Evolutionary conservation across 2,329 filamentous ascomycete species (phyloP).

Genomic region (Cladophialophora yegresii): DNA sequence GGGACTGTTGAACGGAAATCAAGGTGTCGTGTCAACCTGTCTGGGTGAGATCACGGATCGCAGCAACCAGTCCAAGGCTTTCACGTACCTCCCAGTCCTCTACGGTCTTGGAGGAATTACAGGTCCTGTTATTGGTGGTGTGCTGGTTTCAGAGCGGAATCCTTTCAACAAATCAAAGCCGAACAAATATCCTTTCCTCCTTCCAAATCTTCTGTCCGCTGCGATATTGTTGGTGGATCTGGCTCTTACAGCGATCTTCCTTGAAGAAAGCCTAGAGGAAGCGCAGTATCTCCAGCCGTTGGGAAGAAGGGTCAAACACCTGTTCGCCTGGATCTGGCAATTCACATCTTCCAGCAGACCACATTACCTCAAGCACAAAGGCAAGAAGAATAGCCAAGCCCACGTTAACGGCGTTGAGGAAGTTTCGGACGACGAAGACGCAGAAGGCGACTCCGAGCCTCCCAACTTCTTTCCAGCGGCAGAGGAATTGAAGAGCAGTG

Average conservation of each 20-base stretch:
- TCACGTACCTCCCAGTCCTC: constrained; percentile 93
- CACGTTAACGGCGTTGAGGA: constrained; percentile 17
- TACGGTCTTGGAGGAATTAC: constrained; percentile 94
- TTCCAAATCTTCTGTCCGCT: constrained; percentile 79
- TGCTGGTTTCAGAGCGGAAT: constrained; percentile 69
- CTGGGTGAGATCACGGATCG: constrained; percentile 93
- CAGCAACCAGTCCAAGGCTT: constrained; percentile 89
- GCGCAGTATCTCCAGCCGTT: constrained; percentile 63
- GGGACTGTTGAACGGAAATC: constrained; percentile 93
- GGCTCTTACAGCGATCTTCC: constrained; percentile 71
- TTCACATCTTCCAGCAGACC: constrained; percentile 62
- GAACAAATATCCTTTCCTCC: constrained; percentile 75
- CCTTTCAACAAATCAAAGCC: constrained; percentile 55
- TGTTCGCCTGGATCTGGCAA: constrained; percentile 71
- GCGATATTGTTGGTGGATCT: constrained; percentile 71
- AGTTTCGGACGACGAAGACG: constrained; percentile 33
- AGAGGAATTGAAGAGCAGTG: constrained; percentile 56
- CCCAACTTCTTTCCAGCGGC: constrained; percentile 43
- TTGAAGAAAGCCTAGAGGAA: constrained; percentile 81
- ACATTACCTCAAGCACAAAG: constrained; percentile 55
- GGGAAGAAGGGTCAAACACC: constrained; percentile 57
- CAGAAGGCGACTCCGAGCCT: constrained; percentile 47
- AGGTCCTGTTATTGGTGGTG: constrained; percentile 84
- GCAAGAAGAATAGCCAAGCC: constrained; percentile 17
- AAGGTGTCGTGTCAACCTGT: constrained; percentile 89